A percentile compares a stretch with the other conserved stretches of the same genome.
Evolutionary conservation across 1,284 basidiomycete genomes (phyloP).

Genomic region (Marasmius sp.): DNA sequence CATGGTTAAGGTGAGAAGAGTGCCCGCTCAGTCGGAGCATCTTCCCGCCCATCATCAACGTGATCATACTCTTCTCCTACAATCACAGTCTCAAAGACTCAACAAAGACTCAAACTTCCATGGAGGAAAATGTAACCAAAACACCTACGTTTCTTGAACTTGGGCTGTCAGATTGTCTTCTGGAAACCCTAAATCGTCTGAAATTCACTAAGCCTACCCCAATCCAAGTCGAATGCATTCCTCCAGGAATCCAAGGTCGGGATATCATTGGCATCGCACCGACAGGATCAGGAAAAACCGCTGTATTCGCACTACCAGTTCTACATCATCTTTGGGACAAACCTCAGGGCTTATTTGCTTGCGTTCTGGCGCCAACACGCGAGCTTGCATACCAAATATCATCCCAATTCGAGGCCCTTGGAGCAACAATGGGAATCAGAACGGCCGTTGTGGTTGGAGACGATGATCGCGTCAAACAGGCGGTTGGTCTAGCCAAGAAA

Average conservation of each 20-base stretch:
- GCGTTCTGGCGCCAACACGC: conserved; percentile 92
- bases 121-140: neutral
- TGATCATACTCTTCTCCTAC: neutral
- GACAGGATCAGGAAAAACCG: conserved; percentile 98
- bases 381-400: conserved; percentile 98
- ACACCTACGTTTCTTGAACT: neutral
- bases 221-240: conserved; percentile 87
- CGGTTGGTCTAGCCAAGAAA: conserved; percentile 89
- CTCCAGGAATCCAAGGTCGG: conserved; percentile 84
- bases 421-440: conserved; percentile 90
- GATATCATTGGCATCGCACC: conserved; percentile 99
- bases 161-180: no score
- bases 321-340: conserved; percentile 97
- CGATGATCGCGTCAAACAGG: conserved; percentile 91
- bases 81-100: no score
- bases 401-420: conserved; percentile 92
- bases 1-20: neutral
- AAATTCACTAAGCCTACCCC: no score
- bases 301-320: conserved; percentile 95
- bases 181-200: no score
- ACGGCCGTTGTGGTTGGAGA: conserved; percentile 86
- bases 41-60: no score
- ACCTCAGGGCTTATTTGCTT: conserved; percentile 90
- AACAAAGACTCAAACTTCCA: no score
- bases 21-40: no score